Percentiles rank a stretch among this genome's conserved stretches.
Conservation (phyloP, 1,284 basidiomycete genomes). For the Cerioporus squamosus region DNA sequence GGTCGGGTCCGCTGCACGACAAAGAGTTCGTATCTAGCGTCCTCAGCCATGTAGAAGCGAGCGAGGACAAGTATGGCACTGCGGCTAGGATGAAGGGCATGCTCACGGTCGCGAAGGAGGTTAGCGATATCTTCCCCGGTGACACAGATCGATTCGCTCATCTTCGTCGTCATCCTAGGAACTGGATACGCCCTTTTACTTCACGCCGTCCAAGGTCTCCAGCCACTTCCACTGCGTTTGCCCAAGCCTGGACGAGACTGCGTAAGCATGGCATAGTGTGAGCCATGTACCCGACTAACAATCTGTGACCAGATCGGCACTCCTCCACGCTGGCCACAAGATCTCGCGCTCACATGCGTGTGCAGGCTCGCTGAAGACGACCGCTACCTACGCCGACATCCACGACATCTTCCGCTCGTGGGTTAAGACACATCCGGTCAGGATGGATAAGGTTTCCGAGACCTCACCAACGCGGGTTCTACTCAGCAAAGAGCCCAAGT, state of each 20-base stretch:
- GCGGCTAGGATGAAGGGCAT: conserved; percentile 91
- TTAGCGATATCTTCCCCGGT: conserved; percentile 38
- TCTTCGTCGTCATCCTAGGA: conserved; percentile 54
- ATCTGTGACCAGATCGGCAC: conserved; percentile 65
- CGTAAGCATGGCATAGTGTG: conserved; percentile 51
- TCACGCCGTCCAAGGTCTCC: conserved; percentile 84
- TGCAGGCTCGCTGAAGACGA: conserved; percentile 91
- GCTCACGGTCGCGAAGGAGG: conserved; percentile 89
- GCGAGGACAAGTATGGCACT: conserved; percentile 76
- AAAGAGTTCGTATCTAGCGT: conserved; percentile 74
- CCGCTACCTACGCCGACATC: conserved; percentile 74
- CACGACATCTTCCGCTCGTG: conserved; percentile 87
- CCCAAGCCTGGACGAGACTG: conserved; percentile 76
- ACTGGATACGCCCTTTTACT: conserved; percentile 85
- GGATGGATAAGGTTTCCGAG: conserved; percentile 77
- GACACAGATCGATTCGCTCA: too few relatives aligned
- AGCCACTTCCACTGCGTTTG: conserved; percentile 83
- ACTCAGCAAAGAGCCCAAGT: conserved; percentile 72
- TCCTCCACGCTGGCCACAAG: conserved; percentile 85
- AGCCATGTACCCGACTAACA: not conserved
- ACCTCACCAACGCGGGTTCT: conserved; percentile 70
- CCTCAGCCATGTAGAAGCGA: conserved; percentile 73
- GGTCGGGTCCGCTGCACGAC: conserved; percentile 91
- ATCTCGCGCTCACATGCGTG: conserved; percentile 91
- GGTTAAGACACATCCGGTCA: conserved; percentile 84